phyloP scores from a whole-genome alignment of 495 filamentous ascomycete species.

The Lophiotrema nucula region DNA sequence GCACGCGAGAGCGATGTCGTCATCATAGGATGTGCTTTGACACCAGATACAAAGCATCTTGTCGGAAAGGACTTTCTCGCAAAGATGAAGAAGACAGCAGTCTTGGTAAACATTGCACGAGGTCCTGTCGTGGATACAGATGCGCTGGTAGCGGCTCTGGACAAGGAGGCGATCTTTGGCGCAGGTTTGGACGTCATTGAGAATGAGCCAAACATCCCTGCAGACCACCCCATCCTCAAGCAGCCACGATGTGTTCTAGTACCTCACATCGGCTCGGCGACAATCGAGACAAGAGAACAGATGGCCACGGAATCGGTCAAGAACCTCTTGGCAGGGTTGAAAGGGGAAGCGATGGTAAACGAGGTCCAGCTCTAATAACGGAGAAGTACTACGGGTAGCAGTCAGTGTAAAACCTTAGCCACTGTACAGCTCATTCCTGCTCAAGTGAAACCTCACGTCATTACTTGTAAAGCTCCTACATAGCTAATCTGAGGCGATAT shows the following conservation, averaged over 20 bases:
- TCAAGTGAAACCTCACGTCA: no score
- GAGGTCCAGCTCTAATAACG: slow-evolving; percentile 16
- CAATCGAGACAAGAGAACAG: slow-evolving; percentile 16
- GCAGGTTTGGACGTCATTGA: slow-evolving; percentile 29
- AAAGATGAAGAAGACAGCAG: slow-evolving; percentile 26
- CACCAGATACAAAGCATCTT: slow-evolving; percentile 24
- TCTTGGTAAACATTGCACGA: slow-evolving; percentile 28
- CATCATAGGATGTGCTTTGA: slow-evolving; percentile 19
- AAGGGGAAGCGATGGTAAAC: slow-evolving; percentile 26
- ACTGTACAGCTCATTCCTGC: no score
- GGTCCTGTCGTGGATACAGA: slow-evolving; percentile 26
- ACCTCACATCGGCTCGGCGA: slow-evolving; percentile 26
- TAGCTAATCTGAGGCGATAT: no score
- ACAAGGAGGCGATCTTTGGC: slow-evolving; percentile 22
- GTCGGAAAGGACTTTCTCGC: slow-evolving; percentile 19
- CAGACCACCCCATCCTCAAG: slow-evolving; percentile 23
- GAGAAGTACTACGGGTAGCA: no score
- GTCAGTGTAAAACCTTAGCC: no score
- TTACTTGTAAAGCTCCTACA: no score
- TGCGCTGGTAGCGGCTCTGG: slow-evolving; percentile 18
- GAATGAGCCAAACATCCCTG: slow-evolving; percentile 27
- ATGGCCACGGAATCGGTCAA: slow-evolving; percentile 26
- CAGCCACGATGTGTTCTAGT: slow-evolving; percentile 24
- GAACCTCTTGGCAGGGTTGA: slow-evolving; percentile 27
- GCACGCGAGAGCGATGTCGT: slow-evolving; percentile 26